Conservation (phyloP, 2,329 filamentous ascomycete genomes). For the Allantophomopsis cytisporea region DNA sequence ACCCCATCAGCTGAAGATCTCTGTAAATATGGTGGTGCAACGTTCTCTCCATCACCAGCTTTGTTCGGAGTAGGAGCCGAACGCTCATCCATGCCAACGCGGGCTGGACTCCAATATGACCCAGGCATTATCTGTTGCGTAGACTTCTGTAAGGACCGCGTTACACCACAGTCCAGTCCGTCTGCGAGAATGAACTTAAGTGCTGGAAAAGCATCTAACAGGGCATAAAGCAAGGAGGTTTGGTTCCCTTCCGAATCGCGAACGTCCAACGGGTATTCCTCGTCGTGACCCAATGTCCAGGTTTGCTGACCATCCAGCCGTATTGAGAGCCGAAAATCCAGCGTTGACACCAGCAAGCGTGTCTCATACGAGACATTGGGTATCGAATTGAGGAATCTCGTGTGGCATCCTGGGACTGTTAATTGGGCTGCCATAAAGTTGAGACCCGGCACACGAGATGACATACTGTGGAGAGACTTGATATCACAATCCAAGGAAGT, state of each 20-base stretch:
- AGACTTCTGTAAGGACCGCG: too few species aligned
- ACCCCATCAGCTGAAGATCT: constrained; percentile 29
- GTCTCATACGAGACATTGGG: constrained; percentile 20
- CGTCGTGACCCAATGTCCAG: not conserved
- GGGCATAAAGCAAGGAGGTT: constrained; percentile 27
- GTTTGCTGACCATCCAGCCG: too few species aligned
- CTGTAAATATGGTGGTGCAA: constrained; percentile 31
- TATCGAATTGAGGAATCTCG: constrained; percentile 8
- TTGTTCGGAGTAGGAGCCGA: constrained; percentile 20
- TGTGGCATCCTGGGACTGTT: constrained; percentile 10
- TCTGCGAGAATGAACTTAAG: constrained; percentile 6
- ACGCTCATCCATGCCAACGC: constrained; percentile 4
- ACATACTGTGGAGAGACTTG: not conserved
- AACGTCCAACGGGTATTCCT: not conserved
- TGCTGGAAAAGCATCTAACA: constrained; percentile 22
- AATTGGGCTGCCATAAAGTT: not conserved
- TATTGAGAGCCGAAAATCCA: constrained; percentile 28
- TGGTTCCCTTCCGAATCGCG: constrained; percentile 21
- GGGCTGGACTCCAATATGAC: too few species aligned
- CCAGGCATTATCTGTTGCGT: too few species aligned
- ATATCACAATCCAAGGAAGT: not conserved
- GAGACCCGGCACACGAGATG: not conserved
- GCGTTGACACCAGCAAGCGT: constrained; percentile 26
- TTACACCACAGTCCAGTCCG: too few species aligned
- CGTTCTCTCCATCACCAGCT: constrained; percentile 12